These are phyloP conservation scores for Diaporthe sp. DNA, from an alignment of 2,329 filamentous ascomycete species.

Conservation along the genomic window DNA sequence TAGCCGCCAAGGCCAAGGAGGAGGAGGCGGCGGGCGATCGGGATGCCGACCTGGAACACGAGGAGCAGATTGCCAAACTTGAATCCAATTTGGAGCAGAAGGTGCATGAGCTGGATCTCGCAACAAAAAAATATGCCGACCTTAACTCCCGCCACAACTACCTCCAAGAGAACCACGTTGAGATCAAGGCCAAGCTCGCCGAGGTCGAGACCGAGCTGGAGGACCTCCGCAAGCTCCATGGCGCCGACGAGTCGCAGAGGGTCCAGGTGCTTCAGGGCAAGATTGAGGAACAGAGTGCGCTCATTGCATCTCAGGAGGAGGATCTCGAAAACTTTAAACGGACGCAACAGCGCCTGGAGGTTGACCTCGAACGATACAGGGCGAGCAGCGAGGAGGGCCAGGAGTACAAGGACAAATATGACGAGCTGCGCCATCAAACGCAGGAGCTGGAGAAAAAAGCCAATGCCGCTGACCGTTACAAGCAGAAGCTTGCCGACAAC, in stretches of 20 bases:
- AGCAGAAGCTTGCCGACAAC: slow-evolving; percentile 73
- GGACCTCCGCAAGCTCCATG: slow-evolving; percentile 63
- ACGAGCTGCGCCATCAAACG: slow-evolving; percentile 71
- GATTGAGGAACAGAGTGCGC: slow-evolving; percentile 76
- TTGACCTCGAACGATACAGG: slow-evolving; percentile 64
- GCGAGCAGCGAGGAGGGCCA: slow-evolving; percentile 63
- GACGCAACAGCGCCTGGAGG: slow-evolving; percentile 60
- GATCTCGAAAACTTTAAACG: slow-evolving; percentile 69
- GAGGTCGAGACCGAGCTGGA: slow-evolving; percentile 68
- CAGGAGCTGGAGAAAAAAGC: slow-evolving; percentile 73
- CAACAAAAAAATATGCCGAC: slow-evolving; percentile 71
- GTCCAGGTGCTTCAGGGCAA: slow-evolving; percentile 69
- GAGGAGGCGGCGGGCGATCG: slow-evolving; percentile 49
- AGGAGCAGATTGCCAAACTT: slow-evolving; percentile 67
- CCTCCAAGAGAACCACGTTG: slow-evolving; percentile 74
- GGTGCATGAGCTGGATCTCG: slow-evolving; percentile 56
- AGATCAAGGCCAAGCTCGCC: slow-evolving; percentile 74
- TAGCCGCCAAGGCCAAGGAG: slow-evolving; percentile 44
- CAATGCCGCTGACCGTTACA: slow-evolving; percentile 73
- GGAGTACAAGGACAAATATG: slow-evolving; percentile 70
- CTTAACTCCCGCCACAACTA: slow-evolving; percentile 72
- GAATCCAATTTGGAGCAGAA: slow-evolving; percentile 55
- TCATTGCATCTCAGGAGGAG: slow-evolving; percentile 79
- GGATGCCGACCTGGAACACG: slow-evolving; percentile 69
- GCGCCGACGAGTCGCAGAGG: slow-evolving; percentile 65